Evolutionary conservation across 2,329 filamentous ascomycete species (phyloP), one percentile per base, ranked within the genome.

Genomic region (Macrophomina phaseolina): DNA sequence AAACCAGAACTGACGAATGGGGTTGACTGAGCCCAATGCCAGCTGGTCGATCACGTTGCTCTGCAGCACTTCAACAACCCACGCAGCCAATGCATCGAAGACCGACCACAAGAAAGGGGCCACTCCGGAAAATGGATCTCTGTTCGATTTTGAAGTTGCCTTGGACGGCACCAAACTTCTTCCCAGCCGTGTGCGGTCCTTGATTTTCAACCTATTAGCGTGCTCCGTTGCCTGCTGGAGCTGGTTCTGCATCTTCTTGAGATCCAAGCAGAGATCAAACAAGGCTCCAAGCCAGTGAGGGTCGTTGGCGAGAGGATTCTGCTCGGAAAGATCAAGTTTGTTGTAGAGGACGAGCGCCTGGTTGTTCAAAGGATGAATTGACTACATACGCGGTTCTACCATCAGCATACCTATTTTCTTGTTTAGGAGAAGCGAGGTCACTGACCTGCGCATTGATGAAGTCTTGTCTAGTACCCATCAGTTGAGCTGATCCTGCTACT

Each of bases 311-410:
- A 7, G 12, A 6, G 28, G 36, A 28, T 14, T 8, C 12, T 49
- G 5, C 8, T 28, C 23, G 53, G 45, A 8, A n/a, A 9, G 60
- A 52, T 48, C 55, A 61, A 18, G 12, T 9, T 60, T 60, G 36
- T 68, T 75, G 30, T 65, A 67, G 36, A 75, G 75, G 30, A 82
- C 70, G 42, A 78, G 75, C 32, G 81, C 71, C 68, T 82, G 79
- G 68, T 84, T 84, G 72, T 77, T 79, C 65, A 84, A 74, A 67
- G 82, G 81, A 73, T 84, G 80, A 67, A 82, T 75, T 48, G 82
- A 74, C 72, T 76, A 74, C 68, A 71, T 73, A 67, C 49, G 18
- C 48, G 12, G 40, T 14, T 45, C 48, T 53, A 62, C 65, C 30
- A 67, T 67, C 65, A 67, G 65, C 58, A 67, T 49, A 28, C 60